Evolutionary conservation across 169 alveolate genomes (phyloP), one percentile per base, ranked within the genome.

Genomic region (Eimeria brunetti): DNA sequence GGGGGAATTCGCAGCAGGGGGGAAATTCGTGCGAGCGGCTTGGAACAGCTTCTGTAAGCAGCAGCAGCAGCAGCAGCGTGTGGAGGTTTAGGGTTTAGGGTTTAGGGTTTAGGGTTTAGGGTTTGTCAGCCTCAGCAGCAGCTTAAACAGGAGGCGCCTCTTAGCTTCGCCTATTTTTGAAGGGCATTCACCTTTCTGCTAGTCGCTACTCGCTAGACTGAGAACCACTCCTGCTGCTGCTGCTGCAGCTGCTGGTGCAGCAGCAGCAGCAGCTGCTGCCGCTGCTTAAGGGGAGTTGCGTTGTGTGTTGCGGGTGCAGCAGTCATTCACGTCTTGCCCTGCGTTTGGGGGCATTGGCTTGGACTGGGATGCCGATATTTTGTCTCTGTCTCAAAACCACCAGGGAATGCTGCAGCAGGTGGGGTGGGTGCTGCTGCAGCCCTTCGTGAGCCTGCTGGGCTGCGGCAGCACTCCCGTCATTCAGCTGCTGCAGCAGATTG

Each of bases 391-490:
- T 11, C 75, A 83, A n/a, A 56, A 83, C 16, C 33, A 83, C 60
- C 49, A 83, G 33, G 90, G 90, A 30, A 56, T 83, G 90, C 90
- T 83, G 53, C 90, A 83, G 53, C 90, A 53, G n/a, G 90, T 83
- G 1, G 90, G 90, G 22, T 83, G 90, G 90, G 76, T 83, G 14
- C 41, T 83, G 73, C 75, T 83, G 56, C 90, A 76, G 22, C 90
- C 90, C 60, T 83, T 83, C 90, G 90, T 83, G 76, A 49, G 38
- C 3, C 75, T 83, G 6, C 38, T 83, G 36, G 90, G 75, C 18
- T 83, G 90, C 75, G 75, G 90, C 53, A 56, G 27, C 75, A 53
- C 71, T 8, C 69, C 90, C 18, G 75, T 83, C 24, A 38, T 83
- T 33, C 90, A 49, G 36, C 90, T 83, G 16, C 60, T 83, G 73